phyloP scores from a whole-genome alignment of 495 filamentous ascomycete species.

The Pseudoneurospora amorphoporcata region DNA sequence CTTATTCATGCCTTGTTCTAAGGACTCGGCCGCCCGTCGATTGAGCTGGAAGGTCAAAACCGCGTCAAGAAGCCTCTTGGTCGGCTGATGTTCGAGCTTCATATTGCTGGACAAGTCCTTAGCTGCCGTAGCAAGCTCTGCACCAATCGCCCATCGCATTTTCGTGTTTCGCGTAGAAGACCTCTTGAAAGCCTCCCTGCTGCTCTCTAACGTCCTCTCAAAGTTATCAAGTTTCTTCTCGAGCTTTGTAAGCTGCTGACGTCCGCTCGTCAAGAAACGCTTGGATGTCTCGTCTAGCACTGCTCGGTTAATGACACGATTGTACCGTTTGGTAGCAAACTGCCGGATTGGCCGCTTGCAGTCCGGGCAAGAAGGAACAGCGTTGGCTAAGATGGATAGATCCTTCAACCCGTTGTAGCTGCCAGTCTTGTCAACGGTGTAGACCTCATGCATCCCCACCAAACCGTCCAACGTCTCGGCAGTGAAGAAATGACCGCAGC shows the following conservation, averaged over 20 bases:
- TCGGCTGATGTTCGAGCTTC: conserved; percentile 6
- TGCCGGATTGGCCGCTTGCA: conserved; percentile 19
- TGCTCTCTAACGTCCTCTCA: background rate
- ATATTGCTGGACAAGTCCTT: background rate
- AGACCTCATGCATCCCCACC: conserved; percentile 52
- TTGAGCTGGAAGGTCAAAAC: background rate
- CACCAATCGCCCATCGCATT: background rate
- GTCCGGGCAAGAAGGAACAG: conserved; percentile 17
- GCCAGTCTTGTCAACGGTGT: conserved; percentile 38
- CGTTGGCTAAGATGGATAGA: conserved; percentile 4
- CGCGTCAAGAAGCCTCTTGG: conserved; percentile 8
- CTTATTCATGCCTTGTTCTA: background rate
- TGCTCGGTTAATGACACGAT: conserved; percentile 20
- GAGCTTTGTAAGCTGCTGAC: conserved; percentile 8
- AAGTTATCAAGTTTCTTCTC: background rate
- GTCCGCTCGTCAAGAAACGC: conserved; percentile 14
- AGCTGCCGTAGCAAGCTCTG: background rate
- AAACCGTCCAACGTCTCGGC: conserved; percentile 51
- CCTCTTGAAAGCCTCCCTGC: background rate
- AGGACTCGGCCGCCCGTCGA: background rate
- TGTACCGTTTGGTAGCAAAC: conserved; percentile 19
- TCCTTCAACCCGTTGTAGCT: conserved; percentile 19
- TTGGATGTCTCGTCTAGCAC: conserved; percentile 24
- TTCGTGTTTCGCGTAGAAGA: background rate
- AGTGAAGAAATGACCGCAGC: conserved; percentile 58